Base-by-base conservation (phyloP, 2,329 filamentous ascomycete genomes). In the Claviceps cyperi region DNA sequence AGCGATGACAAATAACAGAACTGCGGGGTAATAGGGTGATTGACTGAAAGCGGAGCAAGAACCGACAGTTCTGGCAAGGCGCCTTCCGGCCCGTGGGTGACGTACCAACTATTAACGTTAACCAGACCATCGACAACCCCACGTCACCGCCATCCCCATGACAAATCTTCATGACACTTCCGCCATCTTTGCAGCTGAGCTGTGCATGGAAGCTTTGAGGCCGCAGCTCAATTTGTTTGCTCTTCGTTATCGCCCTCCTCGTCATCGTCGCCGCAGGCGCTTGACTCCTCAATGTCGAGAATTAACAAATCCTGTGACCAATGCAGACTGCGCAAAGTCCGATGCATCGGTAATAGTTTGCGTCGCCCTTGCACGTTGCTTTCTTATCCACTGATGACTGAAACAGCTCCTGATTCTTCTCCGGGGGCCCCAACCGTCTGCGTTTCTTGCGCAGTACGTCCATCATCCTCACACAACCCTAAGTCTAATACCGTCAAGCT, bases 261-360 rank as follows among this genome's bases (percentile, higher is more conserved):
- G 11, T 14, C 44, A n/a, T 37, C 44, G 17, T 38, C 32, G 32
- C 32, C 21, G 36, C 35, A 15, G 40, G 19, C 47, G 28, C 14
- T 21, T 11, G 24, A 41, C 7, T 5, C 46, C 19, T 13, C n/a
- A 21, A 50, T 50, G 48, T 50, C 48, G 21, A 50, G 48, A 46
- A 46, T 50, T 22, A 50, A 50, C 49, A 50, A 50, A n/a, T 50
- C 56, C n/a, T 58, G 56, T 46, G 56, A 57, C 11, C 51, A 56
- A 22, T 58, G 56, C 52, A 53, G 56, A 38, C 46, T 53, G 21
- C 55, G 56, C 22, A 58, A 58, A 45, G 52, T 57, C 36, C 55
- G 56, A 17, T 58, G 56, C 43, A 53, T 56, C 37, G 51, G 55
- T 58, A 50, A 46, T 49, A 3, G 5, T 17, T 40, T 11, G 13